Evolutionary conservation across 2,329 filamentous ascomycete species (phyloP).

Genomic region (Xenosphaeropsis pyriputrescens): DNA sequence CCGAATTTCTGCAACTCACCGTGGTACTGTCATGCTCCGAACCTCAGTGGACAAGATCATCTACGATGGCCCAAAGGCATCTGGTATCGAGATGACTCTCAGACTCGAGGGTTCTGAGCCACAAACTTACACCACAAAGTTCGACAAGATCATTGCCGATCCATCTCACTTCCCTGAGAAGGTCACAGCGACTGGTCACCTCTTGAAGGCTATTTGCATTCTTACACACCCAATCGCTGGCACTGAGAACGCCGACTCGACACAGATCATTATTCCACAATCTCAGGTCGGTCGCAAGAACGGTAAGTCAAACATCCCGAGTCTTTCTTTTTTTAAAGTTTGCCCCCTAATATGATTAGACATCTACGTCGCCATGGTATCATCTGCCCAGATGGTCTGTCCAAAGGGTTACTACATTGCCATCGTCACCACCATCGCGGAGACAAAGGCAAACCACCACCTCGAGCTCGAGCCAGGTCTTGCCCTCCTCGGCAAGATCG

Average conservation of each 20-base stretch:
- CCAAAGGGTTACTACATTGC: constrained; percentile 98
- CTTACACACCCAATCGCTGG: constrained; percentile 87
- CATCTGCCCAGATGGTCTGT: constrained; percentile 92
- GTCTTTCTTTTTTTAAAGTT: not conserved
- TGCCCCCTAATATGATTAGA: constrained; percentile 33
- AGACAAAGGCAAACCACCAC: constrained; percentile 85
- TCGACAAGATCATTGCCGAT: constrained; percentile 89
- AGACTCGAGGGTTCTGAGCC: constrained; percentile 63
- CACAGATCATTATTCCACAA: constrained; percentile 94
- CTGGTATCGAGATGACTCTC: constrained; percentile 96
- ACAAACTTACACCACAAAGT: constrained; percentile 80
- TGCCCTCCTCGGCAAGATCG: constrained; percentile 80
- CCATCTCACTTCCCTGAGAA: constrained; percentile 93
- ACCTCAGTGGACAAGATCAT: constrained; percentile 81
- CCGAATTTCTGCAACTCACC: constrained; percentile 93
- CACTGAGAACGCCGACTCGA: constrained; percentile 77
- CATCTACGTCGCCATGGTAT: constrained; percentile 94
- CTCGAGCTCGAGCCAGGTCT: constrained; percentile 86
- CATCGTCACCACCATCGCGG: constrained; percentile 94
- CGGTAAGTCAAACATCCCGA: constrained; percentile 35
- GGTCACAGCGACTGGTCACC: constrained; percentile 73
- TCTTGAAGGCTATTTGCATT: constrained; percentile 94
- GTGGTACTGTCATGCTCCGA: constrained; percentile 99
- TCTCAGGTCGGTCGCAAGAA: constrained; percentile 95
- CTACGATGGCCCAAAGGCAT: constrained; percentile 75